Evolutionary conservation across 1,284 basidiomycete species (phyloP).

Genomic region (Irpex sp.): DNA sequence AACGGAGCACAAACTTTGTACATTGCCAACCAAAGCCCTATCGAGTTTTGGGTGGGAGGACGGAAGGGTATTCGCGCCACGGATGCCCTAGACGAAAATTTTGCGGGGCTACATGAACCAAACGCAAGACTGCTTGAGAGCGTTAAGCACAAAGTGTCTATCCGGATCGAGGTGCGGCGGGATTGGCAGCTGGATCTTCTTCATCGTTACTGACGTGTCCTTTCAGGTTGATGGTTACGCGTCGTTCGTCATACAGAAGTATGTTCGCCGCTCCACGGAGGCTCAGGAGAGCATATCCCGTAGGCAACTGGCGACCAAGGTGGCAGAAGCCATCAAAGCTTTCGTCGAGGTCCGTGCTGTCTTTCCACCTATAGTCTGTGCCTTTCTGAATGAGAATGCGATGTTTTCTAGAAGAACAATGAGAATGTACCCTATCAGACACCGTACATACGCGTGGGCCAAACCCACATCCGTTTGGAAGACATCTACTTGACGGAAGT

Average conservation of each 20-base stretch:
- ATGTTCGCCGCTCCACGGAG: background rate
- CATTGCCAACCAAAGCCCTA: background rate
- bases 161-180: background rate
- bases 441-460: too few relatives aligned
- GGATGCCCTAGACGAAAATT: background rate
- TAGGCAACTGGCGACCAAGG: background rate
- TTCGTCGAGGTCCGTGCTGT: slow-evolving; percentile 1
- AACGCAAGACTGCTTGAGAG: background rate
- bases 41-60: background rate
- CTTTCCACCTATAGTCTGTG: background rate
- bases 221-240: background rate
- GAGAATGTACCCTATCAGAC: background rate
- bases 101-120: background rate
- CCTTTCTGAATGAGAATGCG: background rate
- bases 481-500: slow-evolving; percentile 1
- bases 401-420: background rate
- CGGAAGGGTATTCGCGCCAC: background rate
- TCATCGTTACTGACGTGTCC: background rate
- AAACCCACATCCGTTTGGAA: background rate
- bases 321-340: slow-evolving; percentile 2
- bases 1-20: background rate
- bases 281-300: background rate
- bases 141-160: background rate
- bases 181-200: background rate
- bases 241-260: slow-evolving; percentile 4